Conservation (phyloP, 495 filamentous ascomycete species). For the Penicillium cosmopolitanum region DNA sequence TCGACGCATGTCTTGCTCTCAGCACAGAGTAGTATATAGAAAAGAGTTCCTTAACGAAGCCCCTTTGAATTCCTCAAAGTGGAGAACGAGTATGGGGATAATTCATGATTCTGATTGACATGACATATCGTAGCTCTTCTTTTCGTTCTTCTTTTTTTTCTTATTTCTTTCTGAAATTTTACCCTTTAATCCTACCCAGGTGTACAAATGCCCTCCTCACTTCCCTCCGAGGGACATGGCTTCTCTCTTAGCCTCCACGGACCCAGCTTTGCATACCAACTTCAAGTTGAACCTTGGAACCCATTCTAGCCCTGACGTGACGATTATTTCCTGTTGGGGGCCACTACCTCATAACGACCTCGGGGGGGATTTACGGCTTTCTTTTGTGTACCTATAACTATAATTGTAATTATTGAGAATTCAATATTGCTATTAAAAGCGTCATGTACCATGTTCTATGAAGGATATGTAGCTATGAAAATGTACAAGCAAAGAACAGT, state of each 20-base stretch:
- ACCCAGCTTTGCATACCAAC: not conserved
- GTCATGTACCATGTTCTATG: not conserved
- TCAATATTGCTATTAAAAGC: not conserved
- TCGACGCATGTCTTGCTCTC: slow-evolving; percentile 88
- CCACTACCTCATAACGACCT: not conserved
- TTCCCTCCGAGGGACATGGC: no score
- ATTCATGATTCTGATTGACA: slow-evolving; percentile 1
- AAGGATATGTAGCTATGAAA: not conserved
- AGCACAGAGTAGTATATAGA: slow-evolving; percentile 51
- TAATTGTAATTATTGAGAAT: not conserved
- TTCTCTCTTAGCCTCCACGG: not conserved
- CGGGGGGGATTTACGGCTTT: not conserved
- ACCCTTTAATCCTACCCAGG: not conserved
- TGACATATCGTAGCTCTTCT: not conserved
- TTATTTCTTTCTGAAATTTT: slow-evolving; percentile 3
- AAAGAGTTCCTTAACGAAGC: slow-evolving; percentile 5
- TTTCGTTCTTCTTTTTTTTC: not conserved
- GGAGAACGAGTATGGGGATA: not conserved
- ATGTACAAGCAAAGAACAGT: not conserved
- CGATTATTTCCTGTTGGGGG: no score
- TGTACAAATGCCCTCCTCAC: not conserved
- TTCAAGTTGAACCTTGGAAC: no score
- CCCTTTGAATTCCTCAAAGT: not conserved
- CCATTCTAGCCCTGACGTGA: no score
- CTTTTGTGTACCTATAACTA: not conserved